Percentiles rank a stretch among this genome's conserved stretches.
phyloP scores from a whole-genome alignment of 192 early-diverging fungal species.

The Allomyces arbusculus region DNA sequence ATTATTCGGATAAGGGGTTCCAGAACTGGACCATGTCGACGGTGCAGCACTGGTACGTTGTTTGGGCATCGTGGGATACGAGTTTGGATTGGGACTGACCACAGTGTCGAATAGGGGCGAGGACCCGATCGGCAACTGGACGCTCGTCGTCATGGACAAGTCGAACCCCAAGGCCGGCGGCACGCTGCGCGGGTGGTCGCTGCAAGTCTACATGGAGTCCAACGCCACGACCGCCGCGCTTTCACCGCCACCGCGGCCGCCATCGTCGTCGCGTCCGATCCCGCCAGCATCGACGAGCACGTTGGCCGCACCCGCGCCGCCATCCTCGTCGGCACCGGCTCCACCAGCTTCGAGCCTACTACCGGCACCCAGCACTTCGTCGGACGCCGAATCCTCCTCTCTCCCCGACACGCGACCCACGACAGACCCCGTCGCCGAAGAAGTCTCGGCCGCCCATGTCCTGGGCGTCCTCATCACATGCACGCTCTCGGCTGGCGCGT shows the following conservation, averaged over 20 bases:
- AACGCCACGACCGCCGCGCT: neutral
- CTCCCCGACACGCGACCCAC: neutral
- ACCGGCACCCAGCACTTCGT: neutral
- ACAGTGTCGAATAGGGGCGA: slow-evolving; percentile 47
- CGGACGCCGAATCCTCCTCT: neutral
- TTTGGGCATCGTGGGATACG: neutral
- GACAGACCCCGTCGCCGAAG: no score
- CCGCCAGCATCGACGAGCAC: neutral
- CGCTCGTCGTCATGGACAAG: slow-evolving; percentile 41
- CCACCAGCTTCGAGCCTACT: neutral
- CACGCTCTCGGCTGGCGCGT: neutral
- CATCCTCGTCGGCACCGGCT: neutral
- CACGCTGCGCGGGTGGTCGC: slow-evolving; percentile 39
- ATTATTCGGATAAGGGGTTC: slow-evolving; percentile 48
- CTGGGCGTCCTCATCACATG: neutral
- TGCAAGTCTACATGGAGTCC: slow-evolving; percentile 23
- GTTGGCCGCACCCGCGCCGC: neutral
- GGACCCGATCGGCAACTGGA: slow-evolving; percentile 65
- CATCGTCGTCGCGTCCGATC: neutral
- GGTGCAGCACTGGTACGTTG: slow-evolving; percentile 77
- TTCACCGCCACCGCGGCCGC: neutral
- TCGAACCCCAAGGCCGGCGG: slow-evolving; percentile 28
- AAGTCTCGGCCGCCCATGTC: neutral
- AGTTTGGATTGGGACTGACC: neutral
- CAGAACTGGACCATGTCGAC: slow-evolving; percentile 82